A percentile compares a stretch with the other conserved stretches of the same genome.
phyloP scores from a whole-genome alignment of 352 stramenopile genomes.

The Pythium brassicae region DNA sequence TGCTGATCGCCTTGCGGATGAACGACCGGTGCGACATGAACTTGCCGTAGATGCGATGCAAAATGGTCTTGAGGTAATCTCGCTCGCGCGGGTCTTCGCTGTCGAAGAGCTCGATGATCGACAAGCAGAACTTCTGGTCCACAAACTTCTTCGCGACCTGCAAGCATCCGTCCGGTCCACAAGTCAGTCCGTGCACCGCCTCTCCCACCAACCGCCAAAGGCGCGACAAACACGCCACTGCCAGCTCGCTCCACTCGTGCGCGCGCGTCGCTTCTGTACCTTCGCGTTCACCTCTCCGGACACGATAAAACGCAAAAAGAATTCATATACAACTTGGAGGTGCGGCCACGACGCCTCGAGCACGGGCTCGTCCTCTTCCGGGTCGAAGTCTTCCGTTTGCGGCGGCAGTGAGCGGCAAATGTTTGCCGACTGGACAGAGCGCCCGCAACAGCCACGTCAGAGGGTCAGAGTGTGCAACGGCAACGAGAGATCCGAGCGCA shows the following conservation, averaged over 20 bases:
- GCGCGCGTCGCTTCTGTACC: slow-evolving; percentile 10
- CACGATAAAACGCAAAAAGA: slow-evolving; percentile 98
- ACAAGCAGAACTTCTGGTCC: slow-evolving; percentile 88
- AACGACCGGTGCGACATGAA: slow-evolving; percentile 98
- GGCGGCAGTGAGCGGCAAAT: slow-evolving; percentile 13
- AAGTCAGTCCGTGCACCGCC: too few species aligned
- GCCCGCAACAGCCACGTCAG: background rate
- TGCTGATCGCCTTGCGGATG: slow-evolving; percentile 97
- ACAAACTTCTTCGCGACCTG: slow-evolving; percentile 96
- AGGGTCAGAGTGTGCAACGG: background rate
- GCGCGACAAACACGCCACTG: too few species aligned
- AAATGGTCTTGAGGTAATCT: slow-evolving; percentile 99
- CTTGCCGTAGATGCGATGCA: slow-evolving; percentile 99
- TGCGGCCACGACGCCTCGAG: slow-evolving; percentile 97
- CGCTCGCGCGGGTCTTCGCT: slow-evolving; percentile 97
- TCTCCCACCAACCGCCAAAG: too few species aligned
- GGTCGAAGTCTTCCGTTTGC: slow-evolving; percentile 15
- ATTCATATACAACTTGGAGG: slow-evolving; percentile 98
- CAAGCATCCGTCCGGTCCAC: background rate
- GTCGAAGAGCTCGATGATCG: slow-evolving; percentile 66
- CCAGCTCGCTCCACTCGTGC: too few species aligned
- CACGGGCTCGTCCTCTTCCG: slow-evolving; percentile 97
- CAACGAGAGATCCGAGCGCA: too few species aligned
- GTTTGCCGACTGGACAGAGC: slow-evolving; percentile 70
- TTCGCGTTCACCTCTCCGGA: slow-evolving; percentile 97